Percentiles rank a stretch among this genome's conserved stretches.
Conservation (phyloP, 2,329 filamentous ascomycete genomes). For the Cercospora janseana region DNA sequence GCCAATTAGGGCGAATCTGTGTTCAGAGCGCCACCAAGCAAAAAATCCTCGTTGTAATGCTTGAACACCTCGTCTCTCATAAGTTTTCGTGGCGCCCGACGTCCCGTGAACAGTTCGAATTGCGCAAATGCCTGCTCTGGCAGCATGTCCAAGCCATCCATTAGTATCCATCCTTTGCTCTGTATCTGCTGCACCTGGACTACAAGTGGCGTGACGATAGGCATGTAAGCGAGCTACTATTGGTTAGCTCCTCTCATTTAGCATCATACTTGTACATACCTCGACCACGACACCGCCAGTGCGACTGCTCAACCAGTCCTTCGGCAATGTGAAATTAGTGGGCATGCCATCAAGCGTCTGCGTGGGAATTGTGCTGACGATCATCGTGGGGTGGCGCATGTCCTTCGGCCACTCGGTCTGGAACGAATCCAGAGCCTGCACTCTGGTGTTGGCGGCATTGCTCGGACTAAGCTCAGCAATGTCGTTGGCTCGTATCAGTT, state of each 20-base stretch:
- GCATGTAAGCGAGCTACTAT: conserved; percentile 61
- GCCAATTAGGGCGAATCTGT: conserved; percentile 23
- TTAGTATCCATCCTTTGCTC: conserved; percentile 67
- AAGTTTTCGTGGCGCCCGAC: conserved; percentile 65
- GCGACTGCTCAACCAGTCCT: conserved; percentile 67
- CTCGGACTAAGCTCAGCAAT: conserved; percentile 26
- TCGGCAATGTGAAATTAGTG: conserved; percentile 67
- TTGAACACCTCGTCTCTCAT: conserved; percentile 65
- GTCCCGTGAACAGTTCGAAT: conserved; percentile 76
- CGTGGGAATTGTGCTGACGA: conserved; percentile 73
- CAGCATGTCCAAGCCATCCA: conserved; percentile 72
- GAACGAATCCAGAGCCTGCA: conserved; percentile 59
- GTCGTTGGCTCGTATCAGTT: conserved; percentile 43
- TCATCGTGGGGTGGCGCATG: conserved; percentile 66
- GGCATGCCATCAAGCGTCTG: conserved; percentile 65
- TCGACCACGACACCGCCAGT: conserved; percentile 76
- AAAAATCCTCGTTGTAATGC: conserved; percentile 31
- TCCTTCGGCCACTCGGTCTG: conserved; percentile 64
- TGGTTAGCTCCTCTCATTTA: conserved; percentile 4
- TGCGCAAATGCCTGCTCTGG: conserved; percentile 79
- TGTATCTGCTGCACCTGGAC: conserved; percentile 62
- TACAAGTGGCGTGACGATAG: conserved; percentile 68
- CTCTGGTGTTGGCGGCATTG: conserved; percentile 33
- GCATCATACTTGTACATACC: conserved; percentile 38
- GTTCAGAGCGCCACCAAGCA: conserved; percentile 26